phyloP scores from a whole-genome alignment of 2,329 filamentous ascomycete genomes.

The Xylaria sp. region DNA sequence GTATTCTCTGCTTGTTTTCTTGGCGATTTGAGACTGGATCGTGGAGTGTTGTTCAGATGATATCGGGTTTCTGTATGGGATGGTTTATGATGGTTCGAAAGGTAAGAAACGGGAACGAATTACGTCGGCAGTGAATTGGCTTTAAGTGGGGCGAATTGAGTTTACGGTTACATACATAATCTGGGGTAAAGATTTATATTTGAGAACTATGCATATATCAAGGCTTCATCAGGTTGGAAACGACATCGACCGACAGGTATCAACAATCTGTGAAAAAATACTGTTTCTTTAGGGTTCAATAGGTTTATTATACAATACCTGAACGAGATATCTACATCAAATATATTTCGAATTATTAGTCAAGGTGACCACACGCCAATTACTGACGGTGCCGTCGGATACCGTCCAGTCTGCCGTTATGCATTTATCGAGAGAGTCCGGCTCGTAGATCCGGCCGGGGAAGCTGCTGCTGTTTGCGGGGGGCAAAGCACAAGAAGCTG shows the following conservation, averaged over 20 bases:
- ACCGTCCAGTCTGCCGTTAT: background rate
- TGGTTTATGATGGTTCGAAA: background rate
- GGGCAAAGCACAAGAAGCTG: background rate
- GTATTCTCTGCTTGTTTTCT: background rate
- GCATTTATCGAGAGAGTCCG: background rate
- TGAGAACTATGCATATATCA: background rate
- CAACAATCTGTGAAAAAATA: too few species aligned
- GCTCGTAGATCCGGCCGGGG: too few species aligned
- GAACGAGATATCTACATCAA: too few species aligned
- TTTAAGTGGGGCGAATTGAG: slow-evolving; percentile 3
- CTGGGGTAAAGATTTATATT: slow-evolving; percentile 2
- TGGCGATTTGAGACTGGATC: background rate
- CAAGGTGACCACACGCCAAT: too few species aligned
- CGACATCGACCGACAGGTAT: too few species aligned
- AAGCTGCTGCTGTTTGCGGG: background rate
- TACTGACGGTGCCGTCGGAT: too few species aligned
- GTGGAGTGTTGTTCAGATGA: background rate
- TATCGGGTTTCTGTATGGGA: background rate
- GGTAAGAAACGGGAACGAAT: background rate
- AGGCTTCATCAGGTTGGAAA: background rate
- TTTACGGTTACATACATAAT: background rate
- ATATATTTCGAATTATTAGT: too few species aligned
- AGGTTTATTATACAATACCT: too few species aligned
- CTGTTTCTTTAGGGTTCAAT: too few species aligned
- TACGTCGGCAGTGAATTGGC: background rate